Conservation (phyloP, 2,329 filamentous ascomycete genomes). For the Neurospora sp. region DNA sequence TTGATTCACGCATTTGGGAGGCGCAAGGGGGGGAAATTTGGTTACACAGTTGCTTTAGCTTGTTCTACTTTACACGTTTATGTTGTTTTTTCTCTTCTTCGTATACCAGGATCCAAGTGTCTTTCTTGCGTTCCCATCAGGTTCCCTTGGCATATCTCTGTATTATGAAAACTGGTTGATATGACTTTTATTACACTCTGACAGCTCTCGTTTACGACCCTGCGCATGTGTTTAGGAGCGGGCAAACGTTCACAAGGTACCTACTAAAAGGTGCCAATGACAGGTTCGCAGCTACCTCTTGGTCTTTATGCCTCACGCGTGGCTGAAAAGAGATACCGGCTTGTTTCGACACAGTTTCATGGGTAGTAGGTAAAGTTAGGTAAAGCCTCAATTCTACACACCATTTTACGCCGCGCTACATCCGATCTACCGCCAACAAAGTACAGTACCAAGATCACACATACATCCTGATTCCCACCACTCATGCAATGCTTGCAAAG, state of each 20-base stretch:
- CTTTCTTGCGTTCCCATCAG: background rate
- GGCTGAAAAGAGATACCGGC: background rate
- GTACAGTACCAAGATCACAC: background rate
- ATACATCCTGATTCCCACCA: background rate
- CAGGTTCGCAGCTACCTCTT: background rate
- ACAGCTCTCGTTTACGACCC: background rate
- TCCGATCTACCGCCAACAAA: background rate
- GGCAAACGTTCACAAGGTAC: background rate
- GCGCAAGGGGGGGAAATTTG: constrained; percentile 1
- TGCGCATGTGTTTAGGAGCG: background rate
- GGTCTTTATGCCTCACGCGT: background rate
- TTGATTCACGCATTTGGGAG: background rate
- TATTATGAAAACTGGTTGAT: background rate
- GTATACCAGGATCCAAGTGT: background rate
- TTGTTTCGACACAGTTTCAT: background rate
- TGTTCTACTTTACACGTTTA: background rate
- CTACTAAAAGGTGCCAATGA: background rate
- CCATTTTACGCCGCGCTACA: background rate
- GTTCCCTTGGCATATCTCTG: background rate
- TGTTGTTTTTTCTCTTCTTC: background rate
- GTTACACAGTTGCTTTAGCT: constrained; percentile 3
- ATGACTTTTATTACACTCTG: background rate
- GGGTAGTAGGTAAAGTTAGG: background rate
- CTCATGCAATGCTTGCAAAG: constrained; percentile 24
- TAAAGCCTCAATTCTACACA: background rate